Percentiles rank a stretch among this genome's conserved stretches.
These are phyloP conservation scores for Aaosphaeria pasadenensis DNA, from an alignment of 2,329 filamentous ascomycete species.

Conservation along the genomic window DNA sequence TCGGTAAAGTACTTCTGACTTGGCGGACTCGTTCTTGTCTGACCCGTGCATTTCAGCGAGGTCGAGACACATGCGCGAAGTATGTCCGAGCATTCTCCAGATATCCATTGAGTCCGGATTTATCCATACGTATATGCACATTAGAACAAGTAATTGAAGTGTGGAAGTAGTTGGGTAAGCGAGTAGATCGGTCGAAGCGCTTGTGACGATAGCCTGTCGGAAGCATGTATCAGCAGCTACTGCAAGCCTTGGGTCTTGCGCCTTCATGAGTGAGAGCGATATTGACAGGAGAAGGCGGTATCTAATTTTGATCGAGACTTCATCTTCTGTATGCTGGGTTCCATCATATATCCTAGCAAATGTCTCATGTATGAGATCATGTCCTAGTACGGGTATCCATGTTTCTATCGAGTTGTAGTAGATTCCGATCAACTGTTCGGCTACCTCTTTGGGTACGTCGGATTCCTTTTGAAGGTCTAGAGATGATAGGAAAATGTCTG, in stretches of 20 bases:
- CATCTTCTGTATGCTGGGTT: background rate
- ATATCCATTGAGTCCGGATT: background rate
- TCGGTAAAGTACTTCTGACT: background rate
- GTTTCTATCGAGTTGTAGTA: background rate
- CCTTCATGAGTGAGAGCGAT: background rate
- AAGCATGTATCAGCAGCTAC: background rate
- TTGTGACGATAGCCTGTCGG: background rate
- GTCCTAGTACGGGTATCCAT: background rate
- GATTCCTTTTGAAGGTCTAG: background rate
- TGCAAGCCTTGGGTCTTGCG: background rate
- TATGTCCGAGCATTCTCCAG: background rate
- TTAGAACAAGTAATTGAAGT: background rate
- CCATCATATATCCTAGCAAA: background rate
- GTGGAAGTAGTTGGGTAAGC: background rate
- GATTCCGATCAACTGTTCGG: background rate
- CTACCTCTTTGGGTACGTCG: background rate
- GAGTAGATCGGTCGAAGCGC: background rate
- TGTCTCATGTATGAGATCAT: background rate
- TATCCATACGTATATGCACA: background rate
- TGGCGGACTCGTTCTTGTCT: background rate
- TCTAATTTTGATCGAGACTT: background rate
- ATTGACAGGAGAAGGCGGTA: background rate
- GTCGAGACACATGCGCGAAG: background rate
- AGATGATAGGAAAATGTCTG: background rate
- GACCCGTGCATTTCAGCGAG: background rate